These are phyloP conservation scores for Flaveria bidentis DNA, from an alignment of 129 eudicot species.

Conservation along the genomic window DNA sequence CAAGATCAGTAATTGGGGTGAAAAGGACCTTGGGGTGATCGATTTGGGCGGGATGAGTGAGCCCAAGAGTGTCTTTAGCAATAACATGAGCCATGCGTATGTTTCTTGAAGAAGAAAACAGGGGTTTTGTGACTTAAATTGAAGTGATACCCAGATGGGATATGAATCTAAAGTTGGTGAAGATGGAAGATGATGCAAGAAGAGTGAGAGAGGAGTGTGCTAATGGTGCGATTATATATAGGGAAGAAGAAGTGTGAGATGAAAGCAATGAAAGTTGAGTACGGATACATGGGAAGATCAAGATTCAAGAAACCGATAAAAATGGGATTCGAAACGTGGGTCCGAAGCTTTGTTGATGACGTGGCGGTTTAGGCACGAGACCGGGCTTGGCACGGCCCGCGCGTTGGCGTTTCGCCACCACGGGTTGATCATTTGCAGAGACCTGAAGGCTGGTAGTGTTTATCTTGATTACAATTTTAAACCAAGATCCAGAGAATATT, in stretches of 20 bases:
- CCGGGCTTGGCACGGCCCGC: slow-evolving; percentile 74
- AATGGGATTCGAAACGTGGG: slow-evolving; percentile 53
- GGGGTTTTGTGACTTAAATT: slow-evolving; percentile 18
- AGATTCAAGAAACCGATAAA: slow-evolving; percentile 28
- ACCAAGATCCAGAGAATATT: slow-evolving; percentile 73
- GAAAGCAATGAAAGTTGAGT: slow-evolving; percentile 62
- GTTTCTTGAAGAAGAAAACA: slow-evolving; percentile 27
- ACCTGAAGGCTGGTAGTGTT: slow-evolving; percentile 72
- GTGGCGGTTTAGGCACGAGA: slow-evolving; percentile 66
- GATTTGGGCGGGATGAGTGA: slow-evolving; percentile 71
- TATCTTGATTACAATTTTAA: slow-evolving; percentile 70
- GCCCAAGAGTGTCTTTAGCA: slow-evolving; percentile 84
- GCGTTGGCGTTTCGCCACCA: slow-evolving; percentile 92
- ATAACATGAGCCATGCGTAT: slow-evolving; percentile 55
- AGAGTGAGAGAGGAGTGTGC: too few relatives aligned
- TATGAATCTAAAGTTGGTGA: too few relatives aligned
- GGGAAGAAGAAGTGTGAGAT: too few relatives aligned
- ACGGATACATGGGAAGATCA: slow-evolving; percentile 70
- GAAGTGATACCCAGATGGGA: slow-evolving; percentile 31
- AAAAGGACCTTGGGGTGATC: slow-evolving; percentile 59
- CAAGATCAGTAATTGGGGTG: too few relatives aligned
- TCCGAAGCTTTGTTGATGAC: slow-evolving; percentile 54
- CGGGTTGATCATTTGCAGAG: slow-evolving; percentile 74
- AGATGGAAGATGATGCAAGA: too few relatives aligned
- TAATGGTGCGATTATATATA: too few relatives aligned